Evolutionary conservation across 306 rosid genomes (phyloP).

Genomic region (Argentina anserina): DNA sequence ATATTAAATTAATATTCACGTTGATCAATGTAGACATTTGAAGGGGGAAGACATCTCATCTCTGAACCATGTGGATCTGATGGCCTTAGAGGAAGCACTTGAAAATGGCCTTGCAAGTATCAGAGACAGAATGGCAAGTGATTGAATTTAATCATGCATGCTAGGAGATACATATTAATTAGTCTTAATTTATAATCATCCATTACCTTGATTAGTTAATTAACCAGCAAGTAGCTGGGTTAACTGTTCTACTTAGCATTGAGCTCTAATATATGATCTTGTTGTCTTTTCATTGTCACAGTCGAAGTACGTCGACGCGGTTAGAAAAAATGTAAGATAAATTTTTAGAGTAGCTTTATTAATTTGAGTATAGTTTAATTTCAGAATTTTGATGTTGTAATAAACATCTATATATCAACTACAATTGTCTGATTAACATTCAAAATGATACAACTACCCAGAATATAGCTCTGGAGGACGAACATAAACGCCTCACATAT

Average conservation of each 20-base stretch:
- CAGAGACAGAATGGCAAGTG: conserved; percentile 58
- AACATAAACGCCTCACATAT: conserved; percentile 55
- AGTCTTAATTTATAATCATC: not conserved
- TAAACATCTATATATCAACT: not conserved
- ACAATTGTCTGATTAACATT: not conserved
- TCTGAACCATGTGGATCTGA: conserved; percentile 62
- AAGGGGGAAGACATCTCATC: conserved; percentile 83
- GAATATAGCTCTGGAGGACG: conserved; percentile 62
- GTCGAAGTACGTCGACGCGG: conserved; percentile 46
- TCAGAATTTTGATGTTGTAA: not conserved
- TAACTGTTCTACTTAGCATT: not conserved
- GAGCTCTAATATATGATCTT: conserved; percentile 8
- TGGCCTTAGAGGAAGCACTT: conserved; percentile 60
- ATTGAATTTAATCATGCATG: not conserved
- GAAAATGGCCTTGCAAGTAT: conserved; percentile 62
- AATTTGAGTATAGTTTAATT: not conserved
- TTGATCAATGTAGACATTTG: conserved; percentile 54
- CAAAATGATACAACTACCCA: conserved; percentile 6
- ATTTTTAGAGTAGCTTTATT: not conserved
- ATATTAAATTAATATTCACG: not conserved
- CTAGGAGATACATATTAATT: not conserved
- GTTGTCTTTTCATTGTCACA: conserved; percentile 28
- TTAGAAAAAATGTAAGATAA: conserved; percentile 52
- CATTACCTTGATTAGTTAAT: not conserved
- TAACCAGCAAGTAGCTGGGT: not conserved